These are phyloP conservation scores for maize (Zea mays) DNA, from an alignment of 176 grass and related monocot genomes.

Conservation along the genomic window DNA sequence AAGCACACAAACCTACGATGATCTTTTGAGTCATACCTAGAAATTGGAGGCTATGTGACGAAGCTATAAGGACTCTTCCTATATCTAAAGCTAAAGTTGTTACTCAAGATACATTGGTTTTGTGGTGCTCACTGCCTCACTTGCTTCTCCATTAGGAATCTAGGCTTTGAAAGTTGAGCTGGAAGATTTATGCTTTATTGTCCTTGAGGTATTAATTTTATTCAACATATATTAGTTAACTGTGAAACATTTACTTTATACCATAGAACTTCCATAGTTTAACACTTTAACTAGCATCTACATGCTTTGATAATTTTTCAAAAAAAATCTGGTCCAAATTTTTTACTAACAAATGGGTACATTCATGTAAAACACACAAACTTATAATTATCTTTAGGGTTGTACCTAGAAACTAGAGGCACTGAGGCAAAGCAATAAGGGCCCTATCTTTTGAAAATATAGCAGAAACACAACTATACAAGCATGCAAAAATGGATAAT, in stretches of 20 bases:
- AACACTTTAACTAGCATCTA: neutral
- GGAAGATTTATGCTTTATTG: slow-evolving; percentile 97
- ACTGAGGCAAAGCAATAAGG: too few species aligned
- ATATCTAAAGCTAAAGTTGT: slow-evolving; percentile 89
- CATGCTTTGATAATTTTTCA: neutral
- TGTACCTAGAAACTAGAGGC: too few species aligned
- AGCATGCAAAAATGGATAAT: too few species aligned
- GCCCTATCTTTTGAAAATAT: too few species aligned
- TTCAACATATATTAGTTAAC: neutral
- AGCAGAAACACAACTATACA: too few species aligned
- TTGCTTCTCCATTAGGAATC: slow-evolving; percentile 88
- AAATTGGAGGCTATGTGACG: too few species aligned
- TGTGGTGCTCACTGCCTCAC: slow-evolving; percentile 68
- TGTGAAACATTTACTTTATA: slow-evolving; percentile 10
- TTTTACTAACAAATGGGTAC: neutral
- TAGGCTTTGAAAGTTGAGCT: slow-evolving; percentile 95
- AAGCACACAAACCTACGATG: slow-evolving; percentile 1
- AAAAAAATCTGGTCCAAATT: neutral
- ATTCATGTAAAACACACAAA: neutral
- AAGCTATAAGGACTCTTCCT: slow-evolving; percentile 45
- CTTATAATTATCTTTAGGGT: neutral
- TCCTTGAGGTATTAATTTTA: slow-evolving; percentile 73
- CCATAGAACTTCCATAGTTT: neutral
- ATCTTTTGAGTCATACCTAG: too few species aligned
- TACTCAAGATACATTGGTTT: slow-evolving; percentile 86